Conservation (phyloP, 2,329 filamentous ascomycete genomes). For the Fusarium sororula region DNA sequence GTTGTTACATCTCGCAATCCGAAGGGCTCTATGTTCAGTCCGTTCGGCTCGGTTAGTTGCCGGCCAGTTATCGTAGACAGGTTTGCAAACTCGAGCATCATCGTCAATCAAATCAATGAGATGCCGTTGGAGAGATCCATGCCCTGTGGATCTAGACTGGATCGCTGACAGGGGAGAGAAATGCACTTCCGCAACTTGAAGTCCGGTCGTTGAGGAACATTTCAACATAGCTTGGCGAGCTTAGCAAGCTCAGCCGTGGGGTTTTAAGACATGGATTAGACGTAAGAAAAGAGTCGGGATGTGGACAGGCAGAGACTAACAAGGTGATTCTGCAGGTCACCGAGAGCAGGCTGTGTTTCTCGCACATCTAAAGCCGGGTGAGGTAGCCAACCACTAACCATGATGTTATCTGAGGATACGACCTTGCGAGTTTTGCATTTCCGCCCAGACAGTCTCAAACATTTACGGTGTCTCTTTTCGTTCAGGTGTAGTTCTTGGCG, state of each 20-base stretch:
- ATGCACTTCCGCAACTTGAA: slow-evolving; percentile 30
- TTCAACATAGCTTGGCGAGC: neutral
- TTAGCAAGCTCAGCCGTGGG: slow-evolving; percentile 1
- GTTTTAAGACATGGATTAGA: slow-evolving; percentile 9
- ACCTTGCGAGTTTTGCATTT: slow-evolving; percentile 22
- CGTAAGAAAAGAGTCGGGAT: slow-evolving; percentile 9
- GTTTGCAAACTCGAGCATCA: neutral
- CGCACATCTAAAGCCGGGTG: slow-evolving; percentile 39
- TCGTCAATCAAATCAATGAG: slow-evolving; percentile 15
- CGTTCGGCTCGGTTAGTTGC: slow-evolving; percentile 65
- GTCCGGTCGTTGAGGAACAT: slow-evolving; percentile 22
- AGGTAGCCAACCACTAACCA: slow-evolving; percentile 7
- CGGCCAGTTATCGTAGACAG: slow-evolving; percentile 55
- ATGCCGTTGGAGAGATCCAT: slow-evolving; percentile 15
- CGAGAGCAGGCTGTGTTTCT: neutral
- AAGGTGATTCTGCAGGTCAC: neutral
- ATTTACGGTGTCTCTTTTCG: neutral
- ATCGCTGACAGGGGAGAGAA: slow-evolving; percentile 13
- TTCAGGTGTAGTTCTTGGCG: slow-evolving; percentile 1
- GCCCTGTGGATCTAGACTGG: slow-evolving; percentile 14
- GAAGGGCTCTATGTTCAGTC: slow-evolving; percentile 72
- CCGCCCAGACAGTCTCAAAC: neutral
- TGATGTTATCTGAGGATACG: neutral
- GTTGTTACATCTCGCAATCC: slow-evolving; percentile 71
- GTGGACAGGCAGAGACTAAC: neutral